Evolutionary conservation across 2,329 filamentous ascomycete species (phyloP).

Genomic region (Fusarium azukiicola): DNA sequence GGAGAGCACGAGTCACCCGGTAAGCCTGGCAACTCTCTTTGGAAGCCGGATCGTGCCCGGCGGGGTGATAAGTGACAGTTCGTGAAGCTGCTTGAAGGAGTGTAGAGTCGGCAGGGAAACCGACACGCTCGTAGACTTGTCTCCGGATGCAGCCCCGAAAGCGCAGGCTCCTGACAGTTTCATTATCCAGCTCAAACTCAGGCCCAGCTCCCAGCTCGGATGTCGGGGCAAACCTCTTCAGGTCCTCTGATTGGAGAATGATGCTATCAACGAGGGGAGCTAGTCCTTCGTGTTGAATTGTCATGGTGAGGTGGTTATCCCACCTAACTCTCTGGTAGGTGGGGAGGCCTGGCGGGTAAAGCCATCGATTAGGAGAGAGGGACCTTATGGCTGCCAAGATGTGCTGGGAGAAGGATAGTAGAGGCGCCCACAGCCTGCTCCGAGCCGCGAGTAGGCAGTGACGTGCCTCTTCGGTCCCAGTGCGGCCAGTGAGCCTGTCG

Average conservation of each 20-base stretch:
- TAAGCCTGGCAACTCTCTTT: conserved; percentile 17
- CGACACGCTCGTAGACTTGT: conserved; percentile 44
- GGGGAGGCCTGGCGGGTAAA: conserved; percentile 61
- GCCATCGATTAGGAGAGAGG: conserved; percentile 58
- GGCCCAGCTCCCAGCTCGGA: background rate
- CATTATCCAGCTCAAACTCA: background rate
- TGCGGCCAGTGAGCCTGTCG: conserved; percentile 78
- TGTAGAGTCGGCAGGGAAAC: conserved; percentile 14
- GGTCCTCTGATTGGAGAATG: conserved; percentile 54
- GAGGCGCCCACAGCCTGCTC: conserved; percentile 71
- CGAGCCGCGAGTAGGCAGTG: conserved; percentile 71
- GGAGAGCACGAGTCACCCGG: conserved; percentile 23
- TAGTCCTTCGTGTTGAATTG: conserved; percentile 64
- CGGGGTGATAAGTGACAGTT: background rate
- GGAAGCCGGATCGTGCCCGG: too few species aligned
- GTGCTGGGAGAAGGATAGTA: conserved; percentile 39
- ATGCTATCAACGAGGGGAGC: conserved; percentile 56
- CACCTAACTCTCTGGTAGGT: conserved; percentile 62
- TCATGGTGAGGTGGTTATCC: conserved; percentile 55
- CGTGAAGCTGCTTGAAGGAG: background rate
- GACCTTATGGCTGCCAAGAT: conserved; percentile 29
- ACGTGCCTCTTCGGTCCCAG: conserved; percentile 81
- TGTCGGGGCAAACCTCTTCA: conserved; percentile 49
- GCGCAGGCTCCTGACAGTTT: background rate
- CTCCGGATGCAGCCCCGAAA: conserved; percentile 35